These are phyloP conservation scores for Globisporangium mamillatum DNA, from an alignment of 352 stramenopile species.

Conservation along the genomic window DNA sequence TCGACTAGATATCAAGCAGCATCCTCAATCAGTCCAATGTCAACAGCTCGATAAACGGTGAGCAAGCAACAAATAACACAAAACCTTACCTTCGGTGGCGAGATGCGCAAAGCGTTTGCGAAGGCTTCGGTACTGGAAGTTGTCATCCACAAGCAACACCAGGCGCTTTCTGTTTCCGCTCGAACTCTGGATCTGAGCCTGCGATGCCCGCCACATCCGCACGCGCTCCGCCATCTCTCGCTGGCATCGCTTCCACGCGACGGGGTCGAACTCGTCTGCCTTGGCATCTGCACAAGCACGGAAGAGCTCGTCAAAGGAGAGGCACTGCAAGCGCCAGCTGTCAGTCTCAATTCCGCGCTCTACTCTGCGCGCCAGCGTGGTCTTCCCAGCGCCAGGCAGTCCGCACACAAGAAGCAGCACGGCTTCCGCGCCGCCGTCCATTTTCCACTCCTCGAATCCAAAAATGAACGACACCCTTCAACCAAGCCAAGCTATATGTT, in stretches of 20 bases:
- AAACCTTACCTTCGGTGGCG: constrained; percentile 34
- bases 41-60: not conserved
- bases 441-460: not conserved
- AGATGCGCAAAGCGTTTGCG: constrained; percentile 70
- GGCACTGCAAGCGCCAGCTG: constrained; percentile 21
- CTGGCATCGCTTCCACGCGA: constrained; percentile 52
- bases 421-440: not conserved
- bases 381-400: constrained; percentile 69
- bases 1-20: constrained; percentile 10
- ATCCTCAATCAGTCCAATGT: not conserved
- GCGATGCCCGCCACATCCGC: constrained; percentile 6
- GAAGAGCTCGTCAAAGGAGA: constrained; percentile 70
- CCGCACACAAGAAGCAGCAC: constrained; percentile 60
- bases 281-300: not conserved
- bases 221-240: constrained; percentile 38
- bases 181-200: constrained; percentile 11
- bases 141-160: constrained; percentile 68
- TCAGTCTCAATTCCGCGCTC: not conserved
- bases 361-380: constrained; percentile 32
- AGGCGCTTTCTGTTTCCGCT: constrained; percentile 14
- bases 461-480: not conserved
- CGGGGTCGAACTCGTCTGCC: constrained; percentile 37
- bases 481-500: not conserved
- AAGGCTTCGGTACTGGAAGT: constrained; percentile 64
- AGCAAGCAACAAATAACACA: not conserved